Evolutionary conservation across 768 basidiomycete species (phyloP).

Genomic region (Termitomyces sp.): DNA sequence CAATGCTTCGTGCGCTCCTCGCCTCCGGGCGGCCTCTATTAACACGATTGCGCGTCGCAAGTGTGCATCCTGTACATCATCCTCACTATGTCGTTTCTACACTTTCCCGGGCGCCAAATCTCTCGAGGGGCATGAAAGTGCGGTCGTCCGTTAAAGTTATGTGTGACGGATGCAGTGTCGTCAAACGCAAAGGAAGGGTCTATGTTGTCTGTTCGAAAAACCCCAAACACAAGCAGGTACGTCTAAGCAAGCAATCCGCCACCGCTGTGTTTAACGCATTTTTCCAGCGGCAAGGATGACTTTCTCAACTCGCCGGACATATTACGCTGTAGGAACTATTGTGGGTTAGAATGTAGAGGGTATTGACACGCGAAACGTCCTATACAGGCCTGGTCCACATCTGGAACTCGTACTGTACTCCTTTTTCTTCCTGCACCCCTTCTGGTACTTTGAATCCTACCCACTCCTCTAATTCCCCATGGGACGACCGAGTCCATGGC

Average conservation of each 20-base stretch:
- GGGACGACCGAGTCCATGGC: slow-evolving; percentile 53
- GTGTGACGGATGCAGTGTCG: slow-evolving; percentile 91
- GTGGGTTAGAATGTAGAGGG: background rate
- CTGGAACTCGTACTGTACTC: slow-evolving; percentile 85
- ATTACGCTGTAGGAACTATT: background rate
- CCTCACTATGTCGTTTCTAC: slow-evolving; percentile 22
- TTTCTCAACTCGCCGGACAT: background rate
- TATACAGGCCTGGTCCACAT: slow-evolving; percentile 73
- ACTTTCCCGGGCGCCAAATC: slow-evolving; percentile 22
- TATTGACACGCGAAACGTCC: background rate
- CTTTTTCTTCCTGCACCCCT: slow-evolving; percentile 79
- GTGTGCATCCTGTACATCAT: slow-evolving; percentile 25
- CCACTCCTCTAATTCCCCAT: slow-evolving; percentile 69
- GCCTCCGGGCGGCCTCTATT: slow-evolving; percentile 58
- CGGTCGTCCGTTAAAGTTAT: slow-evolving; percentile 89
- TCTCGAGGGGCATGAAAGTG: slow-evolving; percentile 90
- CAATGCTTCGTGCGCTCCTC: slow-evolving; percentile 65
- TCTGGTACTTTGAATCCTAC: slow-evolving; percentile 72
- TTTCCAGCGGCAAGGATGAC: slow-evolving; percentile 64
- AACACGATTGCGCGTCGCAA: slow-evolving; percentile 38
- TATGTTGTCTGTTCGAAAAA: slow-evolving; percentile 93
- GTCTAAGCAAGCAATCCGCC: slow-evolving; percentile 13
- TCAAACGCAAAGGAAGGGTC: slow-evolving; percentile 83
- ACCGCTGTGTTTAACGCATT: slow-evolving; percentile 5
- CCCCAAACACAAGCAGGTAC: slow-evolving; percentile 95